Evolutionary conservation across 1,139 yeast species (phyloP), one percentile per base, ranked within the genome.

Genomic region (Wickerhamomyces sp.): DNA sequence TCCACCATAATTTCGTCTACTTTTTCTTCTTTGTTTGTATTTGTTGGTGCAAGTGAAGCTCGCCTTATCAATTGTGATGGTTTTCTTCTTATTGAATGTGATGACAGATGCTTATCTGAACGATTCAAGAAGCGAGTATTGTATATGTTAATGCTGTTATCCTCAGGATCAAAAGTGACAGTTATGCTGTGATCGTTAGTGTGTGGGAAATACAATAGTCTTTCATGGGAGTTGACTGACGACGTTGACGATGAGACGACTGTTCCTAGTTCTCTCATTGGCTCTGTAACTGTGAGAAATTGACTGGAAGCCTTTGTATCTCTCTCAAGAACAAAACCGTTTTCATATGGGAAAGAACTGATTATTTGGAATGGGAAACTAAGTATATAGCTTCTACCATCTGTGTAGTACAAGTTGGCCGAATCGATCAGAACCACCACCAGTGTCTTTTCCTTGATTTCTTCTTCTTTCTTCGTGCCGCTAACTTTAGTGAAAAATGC

Each of bases 171-270:
- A 39, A 58, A 71, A 1, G 85, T 76, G 5, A 75, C 78, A 37
- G 83, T 70, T 16, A 78, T 57, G 1, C 72, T 62, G 4, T 48
- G 46, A 1, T 44, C 44, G 15, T 68, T 59, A 6, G 48, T 44
- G 11, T 46, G 38, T 1, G 85, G 84, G 45, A 75, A 77, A 17
- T 65, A 55, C 30, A 75, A 51, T 28, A 85, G 53, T 35, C 69
- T 72, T 51, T 85, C 94, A 29, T 65, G 62, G 2, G 72, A 59
- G 0, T 81, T 68, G 11, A 86, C 72, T 1, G 79, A 74, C 1
- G 87, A 72, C 0, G 84, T 78, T 1, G 91, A 77, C 0, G 88
- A 78, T 0, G 91, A 75, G 1, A 78, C 73, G 4, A 85, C 73
- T 6, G 74, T 61, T 2, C 89, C 80, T 33, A 81, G 64, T 16